phyloP scores from a whole-genome alignment of 495 filamentous ascomycete species.

The Pyrenula massariospora region DNA sequence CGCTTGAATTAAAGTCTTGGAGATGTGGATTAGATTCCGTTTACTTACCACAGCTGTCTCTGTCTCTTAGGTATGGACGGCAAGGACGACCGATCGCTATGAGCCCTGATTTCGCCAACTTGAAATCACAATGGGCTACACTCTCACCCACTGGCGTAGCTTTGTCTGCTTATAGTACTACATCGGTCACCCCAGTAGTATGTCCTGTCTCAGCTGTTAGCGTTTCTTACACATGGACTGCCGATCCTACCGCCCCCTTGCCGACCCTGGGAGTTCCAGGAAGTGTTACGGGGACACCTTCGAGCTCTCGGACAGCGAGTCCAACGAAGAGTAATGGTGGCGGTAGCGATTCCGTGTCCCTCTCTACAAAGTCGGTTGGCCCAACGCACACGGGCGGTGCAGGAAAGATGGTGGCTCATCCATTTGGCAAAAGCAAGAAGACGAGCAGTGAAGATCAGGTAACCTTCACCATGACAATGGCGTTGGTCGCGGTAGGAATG shows the following conservation, averaged over 20 bases:
- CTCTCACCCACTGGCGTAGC: conserved; percentile 55
- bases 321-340: neutral
- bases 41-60: too few species aligned
- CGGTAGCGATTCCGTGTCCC: neutral
- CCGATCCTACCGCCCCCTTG: conserved; percentile 53
- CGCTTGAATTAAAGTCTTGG: too few species aligned
- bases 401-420: neutral
- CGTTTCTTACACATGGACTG: conserved; percentile 64
- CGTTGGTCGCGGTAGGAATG: neutral
- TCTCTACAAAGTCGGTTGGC: conserved; percentile 10
- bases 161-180: conserved; percentile 49
- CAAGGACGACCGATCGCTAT: conserved; percentile 65
- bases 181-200: conserved; percentile 37
- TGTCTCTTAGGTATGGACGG: conserved; percentile 38
- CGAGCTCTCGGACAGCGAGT: neutral
- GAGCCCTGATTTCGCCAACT: conserved; percentile 64
- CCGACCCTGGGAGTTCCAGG: conserved; percentile 49
- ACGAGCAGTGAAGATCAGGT: neutral
- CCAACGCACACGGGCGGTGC: conserved; percentile 10
- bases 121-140: conserved; percentile 67
- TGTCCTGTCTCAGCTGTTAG: conserved; percentile 61
- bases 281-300: conserved; percentile 16
- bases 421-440: neutral
- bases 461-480: neutral
- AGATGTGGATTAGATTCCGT: too few species aligned